Conservation (phyloP, 371 early-diverging fungal species). For the Catenaria anguillulae region DNA sequence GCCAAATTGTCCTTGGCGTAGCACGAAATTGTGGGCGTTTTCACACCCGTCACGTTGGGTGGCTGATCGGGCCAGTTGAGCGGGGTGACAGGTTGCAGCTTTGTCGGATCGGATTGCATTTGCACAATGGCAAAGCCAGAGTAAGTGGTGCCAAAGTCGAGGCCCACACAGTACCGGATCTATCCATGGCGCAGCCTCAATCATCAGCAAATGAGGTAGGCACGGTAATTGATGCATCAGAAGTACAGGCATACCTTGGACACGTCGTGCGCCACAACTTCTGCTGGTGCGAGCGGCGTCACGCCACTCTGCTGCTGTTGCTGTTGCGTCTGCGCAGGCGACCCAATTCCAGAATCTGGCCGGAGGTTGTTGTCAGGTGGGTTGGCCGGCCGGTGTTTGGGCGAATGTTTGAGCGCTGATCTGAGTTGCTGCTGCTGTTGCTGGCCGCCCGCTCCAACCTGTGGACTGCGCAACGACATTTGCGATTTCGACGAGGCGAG, state of each 20-base stretch:
- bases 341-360: not conserved
- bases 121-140: constrained; percentile 6
- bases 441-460: too few species aligned
- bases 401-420: not conserved
- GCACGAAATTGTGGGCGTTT: constrained; percentile 5
- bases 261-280: not conserved
- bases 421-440: not conserved
- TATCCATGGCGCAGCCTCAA: not conserved
- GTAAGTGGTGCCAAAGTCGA: constrained; percentile 8
- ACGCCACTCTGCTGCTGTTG: not conserved
- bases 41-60: constrained; percentile 5
- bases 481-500: too few species aligned
- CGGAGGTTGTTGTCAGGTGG: not conserved
- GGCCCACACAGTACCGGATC: constrained; percentile 4
- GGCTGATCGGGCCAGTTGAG: constrained; percentile 3
- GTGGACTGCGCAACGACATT: too few species aligned
- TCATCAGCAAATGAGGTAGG: too few species aligned
- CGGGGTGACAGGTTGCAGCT: constrained; percentile 1
- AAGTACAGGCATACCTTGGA: not conserved
- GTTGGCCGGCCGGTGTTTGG: not conserved
- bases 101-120: not conserved
- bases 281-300: not conserved
- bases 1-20: not conserved
- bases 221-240: too few species aligned
- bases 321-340: not conserved